Base-by-base conservation (phyloP, 176 grass and related monocot species). In the Ampelocalamus luodianensis region DNA sequence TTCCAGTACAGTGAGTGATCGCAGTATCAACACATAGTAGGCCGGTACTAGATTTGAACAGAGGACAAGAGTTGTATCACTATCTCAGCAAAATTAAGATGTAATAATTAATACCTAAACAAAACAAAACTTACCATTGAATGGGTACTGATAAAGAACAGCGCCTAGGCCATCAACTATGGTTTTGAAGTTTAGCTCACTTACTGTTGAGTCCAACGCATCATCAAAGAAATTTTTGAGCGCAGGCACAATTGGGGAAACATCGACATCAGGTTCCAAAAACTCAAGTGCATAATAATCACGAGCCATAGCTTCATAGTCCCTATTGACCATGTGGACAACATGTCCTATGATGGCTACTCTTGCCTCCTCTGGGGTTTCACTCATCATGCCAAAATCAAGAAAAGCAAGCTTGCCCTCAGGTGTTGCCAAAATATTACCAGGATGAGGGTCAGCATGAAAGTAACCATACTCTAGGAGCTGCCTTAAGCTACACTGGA, bases 321-420 rank as follows among this genome's bases (percentile, higher is more conserved):
- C 96, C 78, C 96, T 81, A 89, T 98, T 98, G 78, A 98, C 96
- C 93, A 98, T 89, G 85, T 98, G 96, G 62, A 98, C 93, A 40
- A 94, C 88, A 85, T 98, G 96, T 42, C 96, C 89, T 68, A 98
- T 98, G 59, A 98, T 98, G 68, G 96, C 96, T 79, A 90, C 87
- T 67, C 96, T 89, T 55, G 96, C 96, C 74, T 92, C 93, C 56
- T 98, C 96, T 60, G 96, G 96, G 65, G 96, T 98, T 87, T 98
- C 96, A 73, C 93, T 95, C 96, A 98, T 98, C 96, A 95, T 98
- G 39, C 96, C 96, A 77, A 98, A 98, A 90, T 95, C 93, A 81
- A 98, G 88, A 92, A 98, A 98, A 82, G 96, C 91, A 77, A 98
- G 91, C 40, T 94, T 98, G 34, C 96, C 96, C 69, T 94, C 96